These are phyloP conservation scores for Dactylellina drechsleri DNA, from an alignment of 2,329 filamentous ascomycete species.

Conservation along the genomic window DNA sequence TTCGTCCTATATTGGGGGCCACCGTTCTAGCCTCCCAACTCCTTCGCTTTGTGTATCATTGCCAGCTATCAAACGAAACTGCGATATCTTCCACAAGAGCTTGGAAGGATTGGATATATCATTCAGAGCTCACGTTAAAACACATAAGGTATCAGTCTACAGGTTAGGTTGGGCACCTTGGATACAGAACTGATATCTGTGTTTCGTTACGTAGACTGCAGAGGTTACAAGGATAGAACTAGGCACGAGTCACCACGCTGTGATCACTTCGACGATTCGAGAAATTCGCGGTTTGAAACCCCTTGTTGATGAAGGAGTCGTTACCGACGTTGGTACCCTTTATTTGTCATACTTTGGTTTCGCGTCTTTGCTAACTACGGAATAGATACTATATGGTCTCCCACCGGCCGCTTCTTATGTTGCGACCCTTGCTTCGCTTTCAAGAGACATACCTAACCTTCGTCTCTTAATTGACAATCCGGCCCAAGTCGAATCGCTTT, in stretches of 20 bases:
- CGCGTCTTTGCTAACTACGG: too few relatives aligned
- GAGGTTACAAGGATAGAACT: slow-evolving; percentile 76
- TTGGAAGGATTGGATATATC: slow-evolving; percentile 69
- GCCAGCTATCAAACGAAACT: slow-evolving; percentile 74
- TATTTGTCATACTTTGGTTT: too few relatives aligned
- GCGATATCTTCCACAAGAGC: slow-evolving; percentile 75
- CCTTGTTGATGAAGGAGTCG: slow-evolving; percentile 70
- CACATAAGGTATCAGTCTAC: slow-evolving; percentile 72
- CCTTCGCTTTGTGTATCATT: slow-evolving; percentile 76
- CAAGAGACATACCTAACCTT: slow-evolving; percentile 69
- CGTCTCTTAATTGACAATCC: slow-evolving; percentile 76
- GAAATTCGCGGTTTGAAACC: slow-evolving; percentile 76
- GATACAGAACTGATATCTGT: slow-evolving; percentile 49
- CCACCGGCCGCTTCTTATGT: slow-evolving; percentile 73
- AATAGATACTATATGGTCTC: slow-evolving; percentile 76
- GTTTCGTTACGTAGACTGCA: slow-evolving; percentile 67
- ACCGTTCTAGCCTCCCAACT: slow-evolving; percentile 70
- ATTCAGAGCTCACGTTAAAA: slow-evolving; percentile 83
- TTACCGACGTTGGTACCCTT: slow-evolving; percentile 65
- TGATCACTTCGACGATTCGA: slow-evolving; percentile 78
- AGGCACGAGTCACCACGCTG: slow-evolving; percentile 68
- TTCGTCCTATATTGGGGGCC: slow-evolving; percentile 69
- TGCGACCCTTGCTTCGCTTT: slow-evolving; percentile 70
- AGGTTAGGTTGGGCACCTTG: neutral
- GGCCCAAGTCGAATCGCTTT: slow-evolving; percentile 66